These are phyloP conservation scores for Entelexis paramagnoliae DNA, from an alignment of 1,139 yeast genomes.

Conservation along the genomic window DNA sequence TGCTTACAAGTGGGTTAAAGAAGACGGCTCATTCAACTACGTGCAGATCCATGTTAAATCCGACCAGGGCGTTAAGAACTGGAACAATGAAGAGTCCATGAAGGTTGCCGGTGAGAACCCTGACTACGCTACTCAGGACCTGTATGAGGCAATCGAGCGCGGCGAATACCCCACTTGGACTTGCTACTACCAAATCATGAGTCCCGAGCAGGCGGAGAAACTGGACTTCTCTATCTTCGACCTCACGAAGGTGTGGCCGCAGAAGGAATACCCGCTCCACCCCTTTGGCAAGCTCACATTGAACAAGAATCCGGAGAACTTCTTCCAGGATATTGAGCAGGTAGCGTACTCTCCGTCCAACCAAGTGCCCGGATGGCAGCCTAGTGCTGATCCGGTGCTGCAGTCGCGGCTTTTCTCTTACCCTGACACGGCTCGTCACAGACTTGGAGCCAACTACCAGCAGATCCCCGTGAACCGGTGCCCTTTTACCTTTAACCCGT, in stretches of 20 bases:
- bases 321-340: slow-evolving; percentile 74
- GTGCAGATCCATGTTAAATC: slow-evolving; percentile 57
- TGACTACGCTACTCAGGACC: slow-evolving; percentile 49
- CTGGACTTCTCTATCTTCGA: slow-evolving; percentile 47
- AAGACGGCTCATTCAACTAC: slow-evolving; percentile 52
- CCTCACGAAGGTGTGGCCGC: slow-evolving; percentile 75
- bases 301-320: slow-evolving; percentile 65
- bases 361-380: slow-evolving; percentile 73
- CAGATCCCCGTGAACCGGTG: slow-evolving; percentile 63
- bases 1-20: slow-evolving; percentile 50
- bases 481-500: slow-evolving; percentile 33
- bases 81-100: slow-evolving; percentile 48
- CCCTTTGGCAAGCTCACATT: slow-evolving; percentile 59
- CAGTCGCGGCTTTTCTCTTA: slow-evolving; percentile 78
- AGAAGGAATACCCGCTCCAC: slow-evolving; percentile 63
- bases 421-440: slow-evolving; percentile 67
- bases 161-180: slow-evolving; percentile 59
- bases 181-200: slow-evolving; percentile 60
- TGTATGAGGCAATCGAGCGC: slow-evolving; percentile 47
- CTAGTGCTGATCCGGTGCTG: slow-evolving; percentile 79
- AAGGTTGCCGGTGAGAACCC: slow-evolving; percentile 51
- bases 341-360: slow-evolving; percentile 77
- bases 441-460: slow-evolving; percentile 59
- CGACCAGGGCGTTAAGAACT: slow-evolving; percentile 53
- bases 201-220: slow-evolving; percentile 57